phyloP scores from a whole-genome alignment of 495 filamentous ascomycete genomes.

The Podospora sp. region DNA sequence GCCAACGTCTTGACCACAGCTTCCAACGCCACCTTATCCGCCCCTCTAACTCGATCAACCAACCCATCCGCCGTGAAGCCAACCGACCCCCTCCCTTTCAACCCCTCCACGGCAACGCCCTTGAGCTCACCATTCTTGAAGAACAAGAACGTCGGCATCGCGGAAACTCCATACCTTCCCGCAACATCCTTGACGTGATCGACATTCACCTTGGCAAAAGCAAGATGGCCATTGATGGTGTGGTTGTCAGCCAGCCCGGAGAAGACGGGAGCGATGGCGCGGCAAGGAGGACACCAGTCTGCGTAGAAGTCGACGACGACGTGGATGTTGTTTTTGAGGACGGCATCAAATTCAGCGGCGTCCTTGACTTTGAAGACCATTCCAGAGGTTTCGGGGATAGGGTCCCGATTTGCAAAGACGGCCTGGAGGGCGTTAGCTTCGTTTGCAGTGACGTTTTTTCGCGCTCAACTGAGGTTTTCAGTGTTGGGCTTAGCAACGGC shows the following conservation, averaged over 20 bases:
- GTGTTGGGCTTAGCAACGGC: too few species aligned
- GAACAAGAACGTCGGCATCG: slow-evolving; percentile 82
- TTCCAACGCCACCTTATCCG: slow-evolving; percentile 13
- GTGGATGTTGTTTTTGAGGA: slow-evolving; percentile 39
- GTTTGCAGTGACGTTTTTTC: background rate
- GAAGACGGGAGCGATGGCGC: slow-evolving; percentile 62
- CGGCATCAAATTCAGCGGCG: slow-evolving; percentile 36
- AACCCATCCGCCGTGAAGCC: slow-evolving; percentile 5
- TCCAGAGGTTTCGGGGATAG: slow-evolving; percentile 26
- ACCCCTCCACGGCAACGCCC: slow-evolving; percentile 9
- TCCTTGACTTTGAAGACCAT: slow-evolving; percentile 33
- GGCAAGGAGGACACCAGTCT: slow-evolving; percentile 68
- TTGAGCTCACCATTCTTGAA: slow-evolving; percentile 69
- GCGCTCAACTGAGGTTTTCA: background rate
- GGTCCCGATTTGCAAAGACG: slow-evolving; percentile 5
- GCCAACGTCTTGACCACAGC: slow-evolving; percentile 18
- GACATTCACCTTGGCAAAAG: slow-evolving; percentile 62
- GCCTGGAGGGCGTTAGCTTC: background rate
- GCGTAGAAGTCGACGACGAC: slow-evolving; percentile 56
- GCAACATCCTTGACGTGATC: slow-evolving; percentile 54
- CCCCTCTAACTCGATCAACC: slow-evolving; percentile 8
- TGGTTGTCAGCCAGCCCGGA: slow-evolving; percentile 50
- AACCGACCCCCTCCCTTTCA: slow-evolving; percentile 6
- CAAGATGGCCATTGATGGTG: slow-evolving; percentile 44
- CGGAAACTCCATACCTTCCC: slow-evolving; percentile 48